Evolutionary conservation across 305 asterid genomes (phyloP).

Genomic region (Fraxinus angustifolia): DNA sequence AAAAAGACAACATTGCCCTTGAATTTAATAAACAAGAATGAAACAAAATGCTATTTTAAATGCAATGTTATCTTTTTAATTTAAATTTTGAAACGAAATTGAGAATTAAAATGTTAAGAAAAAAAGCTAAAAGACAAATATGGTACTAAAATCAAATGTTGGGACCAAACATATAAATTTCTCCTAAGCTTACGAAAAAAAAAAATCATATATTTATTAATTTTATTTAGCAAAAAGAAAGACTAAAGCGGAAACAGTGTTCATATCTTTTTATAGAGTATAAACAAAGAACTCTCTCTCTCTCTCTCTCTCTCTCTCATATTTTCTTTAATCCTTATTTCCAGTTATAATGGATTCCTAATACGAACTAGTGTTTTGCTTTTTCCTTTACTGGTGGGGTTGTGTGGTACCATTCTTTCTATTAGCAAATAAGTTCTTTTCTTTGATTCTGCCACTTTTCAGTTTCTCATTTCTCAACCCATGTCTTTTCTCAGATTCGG

Average conservation of each 20-base stretch:
- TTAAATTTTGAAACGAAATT: neutral
- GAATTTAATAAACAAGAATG: neutral
- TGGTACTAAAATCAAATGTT: neutral
- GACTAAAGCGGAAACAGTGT: neutral
- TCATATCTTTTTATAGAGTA: neutral
- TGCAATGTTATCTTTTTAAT: neutral
- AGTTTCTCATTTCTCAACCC: neutral
- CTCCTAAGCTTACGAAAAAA: neutral
- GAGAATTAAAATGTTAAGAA: neutral
- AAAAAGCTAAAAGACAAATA: neutral
- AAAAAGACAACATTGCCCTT: neutral
- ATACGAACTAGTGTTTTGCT: neutral
- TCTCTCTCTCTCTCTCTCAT: neutral
- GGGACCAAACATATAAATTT: neutral
- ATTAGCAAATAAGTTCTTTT: neutral
- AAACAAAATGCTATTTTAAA: neutral
- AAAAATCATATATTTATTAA: neutral
- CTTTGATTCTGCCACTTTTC: conserved; percentile 3
- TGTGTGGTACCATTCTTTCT: neutral
- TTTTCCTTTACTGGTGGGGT: neutral
- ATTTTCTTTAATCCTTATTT: neutral
- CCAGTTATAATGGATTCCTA: neutral
- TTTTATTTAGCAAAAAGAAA: neutral
- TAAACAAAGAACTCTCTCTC: neutral
- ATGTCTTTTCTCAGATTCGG: neutral